Conservation (phyloP, 768 basidiomycete genomes). For the Serendipita sp. region DNA sequence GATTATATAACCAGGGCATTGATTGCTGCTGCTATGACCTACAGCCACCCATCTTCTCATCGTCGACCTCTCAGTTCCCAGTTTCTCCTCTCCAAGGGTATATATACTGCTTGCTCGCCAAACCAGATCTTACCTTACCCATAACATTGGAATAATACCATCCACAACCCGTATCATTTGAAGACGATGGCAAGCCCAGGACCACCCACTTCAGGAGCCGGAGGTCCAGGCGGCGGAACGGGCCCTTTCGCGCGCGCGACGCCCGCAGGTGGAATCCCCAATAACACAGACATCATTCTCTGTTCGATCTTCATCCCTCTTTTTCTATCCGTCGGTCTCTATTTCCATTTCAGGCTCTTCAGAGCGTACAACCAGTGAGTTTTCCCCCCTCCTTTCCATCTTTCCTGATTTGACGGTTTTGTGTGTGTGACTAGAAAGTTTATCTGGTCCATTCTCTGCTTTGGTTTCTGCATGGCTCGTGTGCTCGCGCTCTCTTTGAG, state of each 20-base stretch:
- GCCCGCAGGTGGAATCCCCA: not conserved
- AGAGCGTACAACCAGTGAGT: not conserved
- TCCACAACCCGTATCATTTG: too few species aligned
- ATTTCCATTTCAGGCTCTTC: slow-evolving; percentile 1
- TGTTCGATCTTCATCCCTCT: not conserved
- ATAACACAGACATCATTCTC: not conserved
- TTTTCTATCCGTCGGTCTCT: not conserved
- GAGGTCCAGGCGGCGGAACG: too few species aligned
- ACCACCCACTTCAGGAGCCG: not conserved
- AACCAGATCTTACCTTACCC: too few species aligned
- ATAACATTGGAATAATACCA: too few species aligned
- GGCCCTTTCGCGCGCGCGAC: not conserved
- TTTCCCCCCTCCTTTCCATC: not conserved
- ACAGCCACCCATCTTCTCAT: too few species aligned
- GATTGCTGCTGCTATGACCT: too few species aligned
- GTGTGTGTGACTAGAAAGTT: not conserved
- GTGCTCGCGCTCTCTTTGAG: not conserved
- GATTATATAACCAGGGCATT: too few species aligned
- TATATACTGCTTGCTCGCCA: too few species aligned
- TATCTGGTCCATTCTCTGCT: slow-evolving; percentile 4
- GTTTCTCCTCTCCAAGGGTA: too few species aligned
- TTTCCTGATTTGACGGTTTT: not conserved
- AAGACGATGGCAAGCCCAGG: not conserved
- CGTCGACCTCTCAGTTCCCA: too few species aligned
- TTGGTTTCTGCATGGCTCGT: slow-evolving; percentile 6